Evolutionary conservation across 768 basidiomycete species (phyloP).

Genomic region (Roridomyces roridus): DNA sequence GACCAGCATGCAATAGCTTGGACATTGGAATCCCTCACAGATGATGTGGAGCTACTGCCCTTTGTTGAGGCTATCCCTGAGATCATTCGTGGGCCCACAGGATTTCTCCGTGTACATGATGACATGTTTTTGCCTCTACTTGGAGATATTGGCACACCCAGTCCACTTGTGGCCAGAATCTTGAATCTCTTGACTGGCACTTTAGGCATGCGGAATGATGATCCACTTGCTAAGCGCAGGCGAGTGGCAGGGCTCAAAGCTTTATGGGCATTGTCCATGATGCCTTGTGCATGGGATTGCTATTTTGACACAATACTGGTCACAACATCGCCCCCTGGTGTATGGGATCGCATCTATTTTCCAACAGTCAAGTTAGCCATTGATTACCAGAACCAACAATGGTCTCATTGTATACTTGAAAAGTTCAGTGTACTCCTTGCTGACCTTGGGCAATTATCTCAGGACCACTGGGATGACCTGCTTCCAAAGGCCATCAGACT

Average conservation of each 20-base stretch:
- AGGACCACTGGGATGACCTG: too few species aligned
- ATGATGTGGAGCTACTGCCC: conserved; percentile 1
- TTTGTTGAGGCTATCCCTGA: conserved; percentile 9
- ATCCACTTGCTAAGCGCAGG: not conserved
- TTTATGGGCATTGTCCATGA: conserved; percentile 3
- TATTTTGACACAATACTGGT: not conserved
- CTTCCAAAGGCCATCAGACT: too few species aligned
- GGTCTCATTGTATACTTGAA: not conserved
- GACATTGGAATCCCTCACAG: conserved; percentile 8
- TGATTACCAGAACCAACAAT: not conserved
- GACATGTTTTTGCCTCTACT: not conserved
- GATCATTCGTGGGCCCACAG: not conserved
- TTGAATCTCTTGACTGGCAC: not conserved
- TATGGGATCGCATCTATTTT: too few species aligned
- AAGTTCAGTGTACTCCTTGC: not conserved
- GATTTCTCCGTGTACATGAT: not conserved
- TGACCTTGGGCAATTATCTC: not conserved
- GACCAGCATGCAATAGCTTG: conserved; percentile 8
- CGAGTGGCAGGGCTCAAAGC: not conserved
- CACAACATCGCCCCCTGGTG: not conserved
- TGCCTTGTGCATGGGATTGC: not conserved
- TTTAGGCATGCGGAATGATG: not conserved
- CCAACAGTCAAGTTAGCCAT: too few species aligned
- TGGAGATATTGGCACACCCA: not conserved
- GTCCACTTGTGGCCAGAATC: conserved; percentile 3